A percentile compares a stretch with the other conserved stretches of the same genome.
phyloP scores from a whole-genome alignment of 1,139 yeast genomes.

The Candida neerlandica region DNA sequence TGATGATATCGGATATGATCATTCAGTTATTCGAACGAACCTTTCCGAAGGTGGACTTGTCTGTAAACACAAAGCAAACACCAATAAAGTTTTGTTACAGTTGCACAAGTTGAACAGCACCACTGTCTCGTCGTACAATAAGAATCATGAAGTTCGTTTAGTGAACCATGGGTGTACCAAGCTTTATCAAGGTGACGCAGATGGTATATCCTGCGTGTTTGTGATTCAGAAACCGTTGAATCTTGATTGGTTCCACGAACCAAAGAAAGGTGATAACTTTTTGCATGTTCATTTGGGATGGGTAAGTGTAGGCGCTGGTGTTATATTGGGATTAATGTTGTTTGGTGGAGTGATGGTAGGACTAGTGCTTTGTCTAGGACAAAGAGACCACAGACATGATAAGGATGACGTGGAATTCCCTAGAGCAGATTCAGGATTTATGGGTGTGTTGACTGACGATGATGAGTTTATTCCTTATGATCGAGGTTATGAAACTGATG shows the following conservation, averaged over 20 bases:
- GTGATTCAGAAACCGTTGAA: slow-evolving; percentile 66
- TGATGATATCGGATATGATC: slow-evolving; percentile 13
- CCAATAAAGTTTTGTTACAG: slow-evolving; percentile 39
- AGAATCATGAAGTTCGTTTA: slow-evolving; percentile 66
- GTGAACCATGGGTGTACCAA: slow-evolving; percentile 69
- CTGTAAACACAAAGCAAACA: slow-evolving; percentile 48
- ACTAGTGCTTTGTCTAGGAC: slow-evolving; percentile 31
- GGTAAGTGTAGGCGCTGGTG: slow-evolving; percentile 67
- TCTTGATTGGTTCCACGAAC: slow-evolving; percentile 56
- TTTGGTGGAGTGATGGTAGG: slow-evolving; percentile 36
- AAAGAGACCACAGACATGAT: slow-evolving; percentile 12
- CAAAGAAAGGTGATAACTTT: slow-evolving; percentile 32
- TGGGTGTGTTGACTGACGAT: slow-evolving; percentile 41
- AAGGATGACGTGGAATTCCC: slow-evolving; percentile 18
- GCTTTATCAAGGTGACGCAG: slow-evolving; percentile 25
- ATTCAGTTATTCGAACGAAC: slow-evolving; percentile 27
- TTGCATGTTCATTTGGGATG: slow-evolving; percentile 65
- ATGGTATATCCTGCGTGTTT: slow-evolving; percentile 57
- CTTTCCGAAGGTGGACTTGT: slow-evolving; percentile 40
- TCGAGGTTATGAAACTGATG: slow-evolving; percentile 51
- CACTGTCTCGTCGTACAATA: slow-evolving; percentile 37
- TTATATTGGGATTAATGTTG: slow-evolving; percentile 56
- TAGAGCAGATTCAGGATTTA: slow-evolving; percentile 34
- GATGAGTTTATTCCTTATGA: slow-evolving; percentile 26
- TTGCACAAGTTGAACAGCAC: slow-evolving; percentile 17